Evolutionary conservation across 1,284 basidiomycete genomes (phyloP).

Genomic region (Fomitopsis schrenkii): DNA sequence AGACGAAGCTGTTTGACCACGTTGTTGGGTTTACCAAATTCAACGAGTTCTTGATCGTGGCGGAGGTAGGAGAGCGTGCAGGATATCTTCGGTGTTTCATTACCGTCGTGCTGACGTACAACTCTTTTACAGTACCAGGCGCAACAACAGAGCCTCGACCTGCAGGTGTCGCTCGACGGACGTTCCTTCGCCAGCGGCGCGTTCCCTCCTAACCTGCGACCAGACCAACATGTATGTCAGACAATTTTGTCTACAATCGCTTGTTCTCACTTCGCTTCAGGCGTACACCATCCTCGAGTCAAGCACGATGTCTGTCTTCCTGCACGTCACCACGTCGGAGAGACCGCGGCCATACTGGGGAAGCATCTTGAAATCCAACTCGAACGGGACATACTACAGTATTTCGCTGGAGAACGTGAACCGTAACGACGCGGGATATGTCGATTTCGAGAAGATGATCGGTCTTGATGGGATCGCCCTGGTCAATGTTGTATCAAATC

Average conservation of each 20-base stretch:
- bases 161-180: conserved; percentile 93
- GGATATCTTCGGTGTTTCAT: background rate
- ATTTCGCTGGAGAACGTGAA: conserved; percentile 88
- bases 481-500: conserved; percentile 87
- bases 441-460: conserved; percentile 98
- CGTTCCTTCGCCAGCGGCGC: conserved; percentile 77
- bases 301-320: conserved; percentile 87
- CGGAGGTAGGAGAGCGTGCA: conserved; percentile 58
- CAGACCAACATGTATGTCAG: conserved; percentile 75
- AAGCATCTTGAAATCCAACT: conserved; percentile 94
- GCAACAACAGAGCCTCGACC: conserved; percentile 57
- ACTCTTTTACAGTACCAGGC: conserved; percentile 49
- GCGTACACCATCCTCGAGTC: conserved; percentile 96
- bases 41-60: conserved; percentile 92
- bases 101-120: conserved; percentile 2
- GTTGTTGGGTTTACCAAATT: conserved; percentile 97
- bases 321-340: conserved; percentile 92
- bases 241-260: background rate
- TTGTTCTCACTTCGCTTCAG: conserved; percentile 29
- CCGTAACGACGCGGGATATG: conserved; percentile 81
- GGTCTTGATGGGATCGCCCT: conserved; percentile 95
- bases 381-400: conserved; percentile 96
- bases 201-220: conserved; percentile 88
- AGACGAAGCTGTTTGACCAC: conserved; percentile 77
- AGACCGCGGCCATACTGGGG: conserved; percentile 79